Base-by-base conservation (phyloP, 139 green algal genomes). In the Chlorella vulgaris region DNA sequence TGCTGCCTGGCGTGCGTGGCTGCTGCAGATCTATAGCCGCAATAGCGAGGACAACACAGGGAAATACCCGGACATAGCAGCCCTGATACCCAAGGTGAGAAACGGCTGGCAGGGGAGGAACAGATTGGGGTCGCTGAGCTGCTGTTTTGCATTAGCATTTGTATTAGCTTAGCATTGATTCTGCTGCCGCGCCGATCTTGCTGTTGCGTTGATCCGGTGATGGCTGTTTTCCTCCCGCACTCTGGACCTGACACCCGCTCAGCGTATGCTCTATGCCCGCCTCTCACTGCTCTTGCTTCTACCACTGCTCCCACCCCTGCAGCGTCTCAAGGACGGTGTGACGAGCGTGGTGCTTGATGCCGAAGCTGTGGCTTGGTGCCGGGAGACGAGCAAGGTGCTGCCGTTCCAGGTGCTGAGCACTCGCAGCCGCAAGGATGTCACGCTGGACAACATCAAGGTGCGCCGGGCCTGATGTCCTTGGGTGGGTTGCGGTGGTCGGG, bases 371-470 rank as follows among this genome's bases (percentile, higher is more conserved):
- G 96, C 93, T 5, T 98, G 88, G 80, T 96, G 99, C 87, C 74
- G 83, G 0, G 90, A 90, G 26, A 74, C 81, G 6, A 69, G 80
- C 60, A 93, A 94, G 84, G 96, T 99, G 55, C 90, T 98, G 85
- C 96, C 96, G 8, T 99, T 99, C 85, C 96, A 99, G 92, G 93
- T 94, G 58, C 85, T 98, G 78, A 96, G 88, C 70, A 99, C 91
- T 6, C 91, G 96, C 24, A 89, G 81, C 24, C 90, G 94, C 69
- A 99, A 99, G 85, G 95, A 98, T 78, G 94, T 99, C n/a, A 89
- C 84, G 21, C 69, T 95, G 67, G 89, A 87, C 1, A 91, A 96
- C 81, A 96, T 99, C 87, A 98, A 98, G 83, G 94, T 98, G 61
- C 83, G 39, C 0, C 18, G 31, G 4, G 39, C 4, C 7, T 5